Base-by-base conservation (phyloP, 768 basidiomycete species). In the Tylopilus sp. region DNA sequence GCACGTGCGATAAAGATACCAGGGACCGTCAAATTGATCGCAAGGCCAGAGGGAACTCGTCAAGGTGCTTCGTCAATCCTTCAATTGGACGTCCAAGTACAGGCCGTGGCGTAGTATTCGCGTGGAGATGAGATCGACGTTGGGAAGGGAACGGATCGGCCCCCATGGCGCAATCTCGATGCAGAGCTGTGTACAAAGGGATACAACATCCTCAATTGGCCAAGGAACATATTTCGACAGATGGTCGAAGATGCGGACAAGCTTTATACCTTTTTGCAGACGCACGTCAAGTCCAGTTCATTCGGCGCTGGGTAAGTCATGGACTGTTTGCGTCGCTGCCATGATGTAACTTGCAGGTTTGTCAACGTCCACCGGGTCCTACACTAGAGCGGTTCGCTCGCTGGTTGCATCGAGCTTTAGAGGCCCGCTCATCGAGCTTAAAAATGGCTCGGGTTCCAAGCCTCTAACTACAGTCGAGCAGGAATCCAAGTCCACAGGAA, bases 31-130 rank as follows among this genome's bases (percentile, higher is more conserved):
- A 35, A 11, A 47, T 20, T 13, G 21, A 11, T 7, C 41, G 12
- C 10, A 57, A 47, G n/a, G n/a, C n/a, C n/a, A n/a, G n/a, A n/a
- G n/a, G n/a, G n/a, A 20, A 8, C 47, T 55, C 7, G 31, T 48
- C 9, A 12, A 44, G 5, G 53, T 57, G 57, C 51, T 57, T 44
- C 44, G 56, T 57, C 9, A 44, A 52, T 50, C 9, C 17, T n/a
- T n/a, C 12, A 31, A 31, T 12, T 28, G 31, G 6, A 17, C 17
- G 6, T 15, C 7, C 33, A 35, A 28, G 26, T 28, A 28, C 26
- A 28, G 26, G 6, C 3, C 10, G 25, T 26, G 8, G 10, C 42
- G 18, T 11, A n/a, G 15, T 3, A 12, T 21, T 8, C 10, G 13
- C 11, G n/a, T 38, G 4, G 8, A 28, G 26, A 7, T 22, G 35